phyloP scores from a whole-genome alignment of 2,329 filamentous ascomycete species.

The Nannizziopsis arthrosporioides region DNA sequence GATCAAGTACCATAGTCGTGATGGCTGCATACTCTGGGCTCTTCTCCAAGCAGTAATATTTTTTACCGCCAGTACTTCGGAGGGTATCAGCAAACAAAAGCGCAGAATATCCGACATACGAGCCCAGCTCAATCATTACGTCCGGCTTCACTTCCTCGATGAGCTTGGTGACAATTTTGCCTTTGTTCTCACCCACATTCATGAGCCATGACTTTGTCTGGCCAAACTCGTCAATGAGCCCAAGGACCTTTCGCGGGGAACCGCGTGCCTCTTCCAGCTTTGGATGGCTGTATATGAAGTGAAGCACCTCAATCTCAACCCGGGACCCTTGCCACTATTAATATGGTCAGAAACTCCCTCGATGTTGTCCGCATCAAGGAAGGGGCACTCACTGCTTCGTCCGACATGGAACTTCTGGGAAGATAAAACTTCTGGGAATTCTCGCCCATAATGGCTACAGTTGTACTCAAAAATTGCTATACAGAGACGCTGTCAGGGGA shows the following conservation, averaged over 20 bases:
- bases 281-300: conserved; percentile 53
- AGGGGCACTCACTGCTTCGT: too few species aligned
- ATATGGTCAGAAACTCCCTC: neutral
- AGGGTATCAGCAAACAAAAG: conserved; percentile 61
- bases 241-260: conserved; percentile 52
- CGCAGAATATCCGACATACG: conserved; percentile 72
- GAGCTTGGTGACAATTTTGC: conserved; percentile 55
- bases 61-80: conserved; percentile 49
- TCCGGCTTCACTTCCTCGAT: conserved; percentile 56
- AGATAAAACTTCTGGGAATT: too few species aligned
- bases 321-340: conserved; percentile 46
- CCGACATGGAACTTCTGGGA: too few species aligned
- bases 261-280: conserved; percentile 53
- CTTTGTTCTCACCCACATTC: conserved; percentile 69
- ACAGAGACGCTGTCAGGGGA: too few species aligned
- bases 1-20: conserved; percentile 55
- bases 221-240: conserved; percentile 59
- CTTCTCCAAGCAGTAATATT: conserved; percentile 61
- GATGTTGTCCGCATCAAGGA: too few species aligned
- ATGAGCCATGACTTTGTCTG: conserved; percentile 60
- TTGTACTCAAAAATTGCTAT: too few species aligned
- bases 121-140: conserved; percentile 66
- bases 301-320: conserved; percentile 60
- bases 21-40: conserved; percentile 64
- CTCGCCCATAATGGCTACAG: too few species aligned